phyloP scores from a whole-genome alignment of 805 yeast genomes.

The Candida sonorensis region DNA sequence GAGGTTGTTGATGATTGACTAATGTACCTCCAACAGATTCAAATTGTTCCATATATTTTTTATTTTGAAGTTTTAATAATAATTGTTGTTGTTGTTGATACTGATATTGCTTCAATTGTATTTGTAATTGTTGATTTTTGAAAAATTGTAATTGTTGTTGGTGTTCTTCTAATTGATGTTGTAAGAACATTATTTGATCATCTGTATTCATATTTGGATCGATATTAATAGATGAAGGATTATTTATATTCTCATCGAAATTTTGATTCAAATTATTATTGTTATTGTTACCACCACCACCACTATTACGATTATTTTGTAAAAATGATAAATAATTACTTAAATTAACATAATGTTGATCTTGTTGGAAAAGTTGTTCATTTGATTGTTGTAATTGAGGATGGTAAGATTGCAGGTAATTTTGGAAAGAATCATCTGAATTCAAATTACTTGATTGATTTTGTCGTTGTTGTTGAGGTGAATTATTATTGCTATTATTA shows the following conservation, averaged over 20 bases:
- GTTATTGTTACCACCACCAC: too few relatives aligned
- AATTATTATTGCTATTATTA: too few relatives aligned
- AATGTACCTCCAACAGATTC: too few relatives aligned
- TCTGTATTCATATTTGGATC: too few relatives aligned
- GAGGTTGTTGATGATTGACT: too few relatives aligned
- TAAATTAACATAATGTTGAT: not conserved
- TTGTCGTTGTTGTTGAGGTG: too few relatives aligned
- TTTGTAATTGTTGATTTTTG: conserved; percentile 12
- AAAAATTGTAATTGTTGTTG: conserved; percentile 3
- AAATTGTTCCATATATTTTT: conserved; percentile 3
- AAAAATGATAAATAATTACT: not conserved
- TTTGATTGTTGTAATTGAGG: conserved; percentile 5
- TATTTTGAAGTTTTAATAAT: not conserved
- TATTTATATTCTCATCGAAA: too few relatives aligned
- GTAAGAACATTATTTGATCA: not conserved
- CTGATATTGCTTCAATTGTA: conserved; percentile 14
- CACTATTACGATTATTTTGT: not conserved
- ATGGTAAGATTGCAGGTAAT: too few relatives aligned
- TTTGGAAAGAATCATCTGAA: too few relatives aligned
- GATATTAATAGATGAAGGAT: too few relatives aligned
- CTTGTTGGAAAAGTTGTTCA: conserved; percentile 2
- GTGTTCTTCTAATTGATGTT: conserved; percentile 2
- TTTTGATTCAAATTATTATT: too few relatives aligned
- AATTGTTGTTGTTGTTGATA: conserved; percentile 4
- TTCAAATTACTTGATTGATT: too few relatives aligned